These are phyloP conservation scores for Penicillium sp. DNA, from an alignment of 2,329 filamentous ascomycete species.

Conservation along the genomic window DNA sequence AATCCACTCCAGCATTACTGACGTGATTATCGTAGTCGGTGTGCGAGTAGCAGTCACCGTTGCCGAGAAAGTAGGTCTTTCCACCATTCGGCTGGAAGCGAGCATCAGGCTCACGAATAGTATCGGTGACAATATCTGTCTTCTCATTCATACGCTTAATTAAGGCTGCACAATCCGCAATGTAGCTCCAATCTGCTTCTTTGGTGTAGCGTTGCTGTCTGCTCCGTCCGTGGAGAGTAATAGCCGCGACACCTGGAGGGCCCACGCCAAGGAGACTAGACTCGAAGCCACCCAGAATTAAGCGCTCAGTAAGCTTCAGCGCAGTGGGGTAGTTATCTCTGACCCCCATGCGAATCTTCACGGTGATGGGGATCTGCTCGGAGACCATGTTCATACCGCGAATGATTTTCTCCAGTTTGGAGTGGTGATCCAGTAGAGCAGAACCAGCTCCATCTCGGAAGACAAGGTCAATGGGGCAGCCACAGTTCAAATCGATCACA, in stretches of 20 bases:
- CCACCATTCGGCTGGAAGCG: constrained; percentile 68
- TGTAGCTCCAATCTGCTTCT: constrained; percentile 92
- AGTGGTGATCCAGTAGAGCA: constrained; percentile 81
- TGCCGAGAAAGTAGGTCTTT: constrained; percentile 89
- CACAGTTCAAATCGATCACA: constrained; percentile 93
- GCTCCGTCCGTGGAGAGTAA: constrained; percentile 90
- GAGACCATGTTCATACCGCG: constrained; percentile 95
- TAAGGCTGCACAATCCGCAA: constrained; percentile 81
- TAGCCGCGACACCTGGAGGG: constrained; percentile 84
- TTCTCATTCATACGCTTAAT: constrained; percentile 77
- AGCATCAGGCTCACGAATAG: constrained; percentile 71
- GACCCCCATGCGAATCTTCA: constrained; percentile 92
- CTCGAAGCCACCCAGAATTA: constrained; percentile 77
- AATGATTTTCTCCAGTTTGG: constrained; percentile 91
- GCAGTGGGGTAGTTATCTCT: constrained; percentile 77
- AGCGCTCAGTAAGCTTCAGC: constrained; percentile 74
- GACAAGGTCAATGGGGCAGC: constrained; percentile 93
- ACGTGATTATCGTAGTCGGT: constrained; percentile 80
- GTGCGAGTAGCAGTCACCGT: constrained; percentile 95
- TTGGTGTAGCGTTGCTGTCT: constrained; percentile 93
- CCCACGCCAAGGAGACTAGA: constrained; percentile 66
- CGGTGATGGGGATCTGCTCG: constrained; percentile 84
- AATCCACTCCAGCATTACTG: constrained; percentile 76
- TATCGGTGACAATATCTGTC: constrained; percentile 69
- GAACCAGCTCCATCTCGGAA: constrained; percentile 87